These are phyloP conservation scores for Yamadazyma friedrichii DNA, from an alignment of 1,139 yeast genomes.

Conservation along the genomic window DNA sequence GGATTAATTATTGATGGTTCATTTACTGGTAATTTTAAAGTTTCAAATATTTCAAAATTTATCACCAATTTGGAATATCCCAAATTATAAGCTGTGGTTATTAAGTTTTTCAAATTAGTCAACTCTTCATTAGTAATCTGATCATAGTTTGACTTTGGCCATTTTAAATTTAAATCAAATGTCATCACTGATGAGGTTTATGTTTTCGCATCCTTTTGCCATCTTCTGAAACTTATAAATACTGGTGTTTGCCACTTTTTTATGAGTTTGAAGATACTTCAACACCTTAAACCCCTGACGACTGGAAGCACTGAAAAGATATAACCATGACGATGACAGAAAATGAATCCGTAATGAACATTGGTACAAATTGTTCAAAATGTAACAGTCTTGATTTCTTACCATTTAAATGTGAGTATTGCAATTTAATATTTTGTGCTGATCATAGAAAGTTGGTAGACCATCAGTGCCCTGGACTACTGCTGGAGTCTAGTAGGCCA, in stretches of 20 bases:
- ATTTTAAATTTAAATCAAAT: conserved; percentile 74
- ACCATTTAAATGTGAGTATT: conserved; percentile 62
- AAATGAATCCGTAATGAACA: conserved; percentile 46
- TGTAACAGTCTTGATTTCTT: conserved; percentile 68
- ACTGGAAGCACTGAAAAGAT: too few relatives aligned
- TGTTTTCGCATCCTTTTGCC: not conserved
- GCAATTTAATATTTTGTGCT: conserved; percentile 57
- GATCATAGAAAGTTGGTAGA: conserved; percentile 51
- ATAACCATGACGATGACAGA: conserved; percentile 3
- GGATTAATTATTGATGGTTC: conserved; percentile 36
- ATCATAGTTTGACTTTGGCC: conserved; percentile 63
- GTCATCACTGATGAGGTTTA: not conserved
- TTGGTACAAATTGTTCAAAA: conserved; percentile 64
- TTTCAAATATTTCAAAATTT: conserved; percentile 60
- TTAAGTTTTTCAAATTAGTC: conserved; percentile 42
- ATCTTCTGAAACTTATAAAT: not conserved
- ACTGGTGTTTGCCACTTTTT: too few relatives aligned
- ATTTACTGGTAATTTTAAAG: conserved; percentile 54
- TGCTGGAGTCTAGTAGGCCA: conserved; percentile 12
- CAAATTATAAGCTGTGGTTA: conserved; percentile 56
- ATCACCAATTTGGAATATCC: conserved; percentile 77
- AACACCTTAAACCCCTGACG: too few relatives aligned
- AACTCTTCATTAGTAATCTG: conserved; percentile 43
- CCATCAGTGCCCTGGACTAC: conserved; percentile 43
- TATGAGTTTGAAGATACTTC: too few relatives aligned